Conservation (phyloP, 169 alveolate genomes). For the Cryptosporidium andersoni region DNA sequence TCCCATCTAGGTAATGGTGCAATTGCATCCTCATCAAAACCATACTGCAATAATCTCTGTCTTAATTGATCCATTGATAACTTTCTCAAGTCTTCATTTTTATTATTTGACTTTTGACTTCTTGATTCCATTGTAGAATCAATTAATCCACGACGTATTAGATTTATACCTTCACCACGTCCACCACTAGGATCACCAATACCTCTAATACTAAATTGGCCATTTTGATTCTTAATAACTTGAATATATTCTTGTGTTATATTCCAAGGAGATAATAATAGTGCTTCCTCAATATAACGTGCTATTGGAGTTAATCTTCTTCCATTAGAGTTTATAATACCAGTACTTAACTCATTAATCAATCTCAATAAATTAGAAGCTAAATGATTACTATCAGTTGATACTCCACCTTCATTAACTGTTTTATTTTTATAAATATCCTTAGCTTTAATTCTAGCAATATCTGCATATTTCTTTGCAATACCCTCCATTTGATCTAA, state of each 20-base stretch:
- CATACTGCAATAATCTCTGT: constrained; percentile 81
- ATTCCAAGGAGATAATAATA: constrained; percentile 85
- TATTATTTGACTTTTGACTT: constrained; percentile 72
- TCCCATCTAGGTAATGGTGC: constrained; percentile 88
- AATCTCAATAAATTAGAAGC: constrained; percentile 2
- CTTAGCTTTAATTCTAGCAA: constrained; percentile 22
- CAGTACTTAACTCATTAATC: constrained; percentile 57
- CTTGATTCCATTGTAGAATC: constrained; percentile 70
- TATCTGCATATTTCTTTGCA: constrained; percentile 46
- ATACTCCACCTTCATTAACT: background rate
- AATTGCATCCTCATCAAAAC: constrained; percentile 83
- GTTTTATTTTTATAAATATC: background rate
- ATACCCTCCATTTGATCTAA: constrained; percentile 65
- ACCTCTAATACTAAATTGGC: constrained; percentile 83
- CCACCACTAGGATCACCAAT: constrained; percentile 89
- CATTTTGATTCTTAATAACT: constrained; percentile 83
- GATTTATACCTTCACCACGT: constrained; percentile 85
- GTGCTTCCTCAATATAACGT: constrained; percentile 83
- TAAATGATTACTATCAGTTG: background rate
- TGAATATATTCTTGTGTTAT: constrained; percentile 82
- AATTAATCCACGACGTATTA: constrained; percentile 77
- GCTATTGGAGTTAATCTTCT: constrained; percentile 70
- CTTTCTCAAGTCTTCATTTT: constrained; percentile 83
- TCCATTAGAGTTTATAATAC: constrained; percentile 59
- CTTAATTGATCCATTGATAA: constrained; percentile 85